phyloP scores from a whole-genome alignment of 202 grass and related monocot species.

The Bolboschoenoplectus hybrid region DNA sequence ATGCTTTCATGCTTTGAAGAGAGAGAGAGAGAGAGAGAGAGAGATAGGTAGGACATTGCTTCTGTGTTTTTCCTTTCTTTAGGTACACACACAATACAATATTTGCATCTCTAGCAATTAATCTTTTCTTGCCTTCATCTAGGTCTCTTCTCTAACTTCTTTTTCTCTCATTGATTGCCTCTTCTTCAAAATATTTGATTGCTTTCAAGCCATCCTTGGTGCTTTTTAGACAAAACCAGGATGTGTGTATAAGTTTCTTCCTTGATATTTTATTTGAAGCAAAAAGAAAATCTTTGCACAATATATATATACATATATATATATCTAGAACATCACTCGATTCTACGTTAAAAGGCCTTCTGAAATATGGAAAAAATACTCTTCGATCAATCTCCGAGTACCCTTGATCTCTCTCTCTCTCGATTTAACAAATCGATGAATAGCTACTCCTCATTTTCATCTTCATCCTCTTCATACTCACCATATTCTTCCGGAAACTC shows the following conservation, averaged over 20 bases:
- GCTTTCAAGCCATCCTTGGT: slow-evolving; percentile 33
- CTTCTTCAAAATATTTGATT: slow-evolving; percentile 17
- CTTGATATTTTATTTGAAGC: slow-evolving; percentile 11
- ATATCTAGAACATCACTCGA: not conserved
- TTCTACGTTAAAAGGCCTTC: not conserved
- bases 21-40: slow-evolving; percentile 13
- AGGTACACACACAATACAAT: slow-evolving; percentile 35
- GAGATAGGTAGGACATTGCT: slow-evolving; percentile 26
- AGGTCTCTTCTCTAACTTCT: not conserved
- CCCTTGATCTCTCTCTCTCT: slow-evolving; percentile 4
- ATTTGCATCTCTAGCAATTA: slow-evolving; percentile 21
- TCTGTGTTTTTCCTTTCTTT: slow-evolving; percentile 38
- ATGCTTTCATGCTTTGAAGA: slow-evolving; percentile 5
- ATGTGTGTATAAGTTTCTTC: slow-evolving; percentile 33
- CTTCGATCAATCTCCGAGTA: slow-evolving; percentile 43
- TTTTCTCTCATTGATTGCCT: not conserved
- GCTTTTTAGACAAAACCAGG: slow-evolving; percentile 24
- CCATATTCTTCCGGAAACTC: slow-evolving; percentile 17
- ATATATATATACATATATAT: slow-evolving; percentile 6
- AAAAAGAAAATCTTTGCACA: slow-evolving; percentile 15
- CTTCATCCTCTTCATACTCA: slow-evolving; percentile 38
- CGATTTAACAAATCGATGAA: slow-evolving; percentile 35
- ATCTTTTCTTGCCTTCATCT: slow-evolving; percentile 28
- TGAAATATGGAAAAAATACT: slow-evolving; percentile 40
- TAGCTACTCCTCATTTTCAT: slow-evolving; percentile 37